These are phyloP conservation scores for Rhodosporidiobolus odoratus DNA, from an alignment of 768 basidiomycete species.

Conservation along the genomic window DNA sequence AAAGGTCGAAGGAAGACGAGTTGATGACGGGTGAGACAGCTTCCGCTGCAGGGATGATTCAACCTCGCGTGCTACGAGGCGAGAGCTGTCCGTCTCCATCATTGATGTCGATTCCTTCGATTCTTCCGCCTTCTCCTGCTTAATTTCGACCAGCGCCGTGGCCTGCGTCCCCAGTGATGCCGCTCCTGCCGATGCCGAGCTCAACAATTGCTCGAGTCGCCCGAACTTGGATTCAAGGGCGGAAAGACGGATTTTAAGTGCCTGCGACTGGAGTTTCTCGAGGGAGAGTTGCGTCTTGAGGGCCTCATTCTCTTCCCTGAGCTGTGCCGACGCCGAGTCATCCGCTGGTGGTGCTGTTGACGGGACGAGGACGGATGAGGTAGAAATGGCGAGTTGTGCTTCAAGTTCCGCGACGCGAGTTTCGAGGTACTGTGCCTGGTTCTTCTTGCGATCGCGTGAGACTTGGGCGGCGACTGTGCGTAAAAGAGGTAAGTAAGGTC, in stretches of 20 bases:
- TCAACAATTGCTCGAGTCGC: conserved; percentile 23
- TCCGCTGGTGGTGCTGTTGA: not conserved
- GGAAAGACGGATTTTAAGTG: conserved; percentile 27
- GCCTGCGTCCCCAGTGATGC: not conserved
- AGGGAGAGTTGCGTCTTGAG: conserved; percentile 28
- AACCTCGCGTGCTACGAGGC: conserved; percentile 39
- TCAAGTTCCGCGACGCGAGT: conserved; percentile 31
- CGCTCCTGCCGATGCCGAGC: not conserved
- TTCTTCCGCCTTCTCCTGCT: not conserved
- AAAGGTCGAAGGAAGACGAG: too few relatives aligned
- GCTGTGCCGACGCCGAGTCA: not conserved
- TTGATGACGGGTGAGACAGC: conserved; percentile 15
- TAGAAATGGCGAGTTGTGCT: conserved; percentile 7
- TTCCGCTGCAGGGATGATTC: conserved; percentile 38
- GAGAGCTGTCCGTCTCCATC: conserved; percentile 21
- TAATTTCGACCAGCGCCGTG: not conserved
- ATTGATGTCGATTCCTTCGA: not conserved
- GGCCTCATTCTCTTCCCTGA: conserved; percentile 33
- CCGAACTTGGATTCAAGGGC: conserved; percentile 33
- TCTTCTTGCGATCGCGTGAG: conserved; percentile 34
- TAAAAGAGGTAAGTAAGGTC: not conserved
- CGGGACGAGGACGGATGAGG: not conserved
- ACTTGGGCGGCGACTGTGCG: conserved; percentile 35
- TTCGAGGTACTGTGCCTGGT: conserved; percentile 25
- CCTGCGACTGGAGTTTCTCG: conserved; percentile 27